Percentiles rank a stretch among this genome's conserved stretches.
Evolutionary conservation across 2,329 filamentous ascomycete genomes (phyloP).

Genomic region (Penicillium glabrum): DNA sequence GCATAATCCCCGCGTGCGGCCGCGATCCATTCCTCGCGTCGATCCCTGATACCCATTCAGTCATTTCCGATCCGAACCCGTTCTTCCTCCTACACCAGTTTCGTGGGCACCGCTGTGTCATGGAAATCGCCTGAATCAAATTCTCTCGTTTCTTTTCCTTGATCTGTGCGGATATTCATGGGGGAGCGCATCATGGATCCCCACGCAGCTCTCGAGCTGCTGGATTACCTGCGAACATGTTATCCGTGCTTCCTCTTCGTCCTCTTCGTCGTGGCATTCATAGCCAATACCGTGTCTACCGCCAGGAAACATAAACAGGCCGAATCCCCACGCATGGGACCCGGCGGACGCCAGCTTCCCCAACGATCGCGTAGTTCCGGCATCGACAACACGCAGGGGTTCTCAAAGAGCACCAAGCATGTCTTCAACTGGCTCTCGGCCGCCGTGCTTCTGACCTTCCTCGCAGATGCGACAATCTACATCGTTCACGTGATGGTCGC

Average conservation of each 20-base stretch:
- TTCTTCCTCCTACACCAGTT: slow-evolving; percentile 1
- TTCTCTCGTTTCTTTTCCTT: slow-evolving; percentile 13
- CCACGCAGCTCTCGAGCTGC: slow-evolving; percentile 43
- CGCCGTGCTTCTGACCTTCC: slow-evolving; percentile 70
- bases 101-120: slow-evolving; percentile 24
- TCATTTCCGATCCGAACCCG: slow-evolving; percentile 22
- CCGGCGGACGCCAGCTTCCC: slow-evolving; percentile 83
- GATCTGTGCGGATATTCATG: slow-evolving; percentile 13
- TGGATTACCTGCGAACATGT: slow-evolving; percentile 54
- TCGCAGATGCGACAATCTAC: slow-evolving; percentile 72
- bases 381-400: slow-evolving; percentile 53
- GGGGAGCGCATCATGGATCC: slow-evolving; percentile 31
- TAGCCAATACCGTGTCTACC: slow-evolving; percentile 59
- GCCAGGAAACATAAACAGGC: slow-evolving; percentile 50
- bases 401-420: slow-evolving; percentile 66
- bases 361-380: slow-evolving; percentile 56
- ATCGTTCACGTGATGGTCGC: slow-evolving; percentile 70
- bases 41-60: slow-evolving; percentile 20
- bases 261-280: slow-evolving; percentile 64
- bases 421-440: slow-evolving; percentile 75
- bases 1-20: slow-evolving; percentile 16
- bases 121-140: slow-evolving; percentile 31
- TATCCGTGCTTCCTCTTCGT: slow-evolving; percentile 65
- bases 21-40: slow-evolving; percentile 19
- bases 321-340: slow-evolving; percentile 63